Evolutionary conservation across 2,329 filamentous ascomycete species (phyloP).

Genomic region (Beauveria australis): DNA sequence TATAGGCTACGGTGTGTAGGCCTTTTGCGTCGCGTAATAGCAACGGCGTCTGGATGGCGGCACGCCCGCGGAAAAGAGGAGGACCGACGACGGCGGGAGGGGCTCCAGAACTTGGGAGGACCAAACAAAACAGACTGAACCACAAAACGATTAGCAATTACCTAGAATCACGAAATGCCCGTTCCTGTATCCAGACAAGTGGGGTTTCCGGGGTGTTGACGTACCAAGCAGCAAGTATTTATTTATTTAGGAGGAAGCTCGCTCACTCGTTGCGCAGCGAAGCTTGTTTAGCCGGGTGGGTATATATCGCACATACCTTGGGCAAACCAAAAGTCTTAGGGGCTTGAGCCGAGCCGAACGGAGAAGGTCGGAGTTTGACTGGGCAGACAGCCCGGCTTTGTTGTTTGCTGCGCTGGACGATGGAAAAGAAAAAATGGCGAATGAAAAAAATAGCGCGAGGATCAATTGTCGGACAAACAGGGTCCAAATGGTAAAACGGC

Average conservation of each 20-base stretch:
- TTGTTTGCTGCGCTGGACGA: neutral
- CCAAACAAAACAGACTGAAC: neutral
- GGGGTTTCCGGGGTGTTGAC: neutral
- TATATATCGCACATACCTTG: neutral
- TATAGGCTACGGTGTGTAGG: slow-evolving; percentile 5
- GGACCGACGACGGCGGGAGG: neutral
- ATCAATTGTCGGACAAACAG: neutral
- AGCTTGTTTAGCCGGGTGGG: neutral
- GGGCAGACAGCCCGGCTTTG: neutral
- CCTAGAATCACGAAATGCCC: neutral
- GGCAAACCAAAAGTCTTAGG: neutral
- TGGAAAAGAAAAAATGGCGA: neutral
- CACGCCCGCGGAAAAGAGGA: neutral
- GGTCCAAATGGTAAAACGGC: too few relatives aligned
- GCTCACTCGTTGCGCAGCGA: neutral
- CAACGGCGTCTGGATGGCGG: slow-evolving; percentile 2
- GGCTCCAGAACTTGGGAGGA: neutral
- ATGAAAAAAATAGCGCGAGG: neutral
- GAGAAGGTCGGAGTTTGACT: slow-evolving; percentile 9
- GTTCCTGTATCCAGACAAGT: neutral
- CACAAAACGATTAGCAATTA: slow-evolving; percentile 10
- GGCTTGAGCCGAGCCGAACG: slow-evolving; percentile 12
- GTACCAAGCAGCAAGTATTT: neutral
- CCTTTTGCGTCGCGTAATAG: slow-evolving; percentile 5
- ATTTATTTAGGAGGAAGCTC: neutral